Base-by-base conservation (phyloP, 768 basidiomycete species). In the Baorangia bicolor region DNA sequence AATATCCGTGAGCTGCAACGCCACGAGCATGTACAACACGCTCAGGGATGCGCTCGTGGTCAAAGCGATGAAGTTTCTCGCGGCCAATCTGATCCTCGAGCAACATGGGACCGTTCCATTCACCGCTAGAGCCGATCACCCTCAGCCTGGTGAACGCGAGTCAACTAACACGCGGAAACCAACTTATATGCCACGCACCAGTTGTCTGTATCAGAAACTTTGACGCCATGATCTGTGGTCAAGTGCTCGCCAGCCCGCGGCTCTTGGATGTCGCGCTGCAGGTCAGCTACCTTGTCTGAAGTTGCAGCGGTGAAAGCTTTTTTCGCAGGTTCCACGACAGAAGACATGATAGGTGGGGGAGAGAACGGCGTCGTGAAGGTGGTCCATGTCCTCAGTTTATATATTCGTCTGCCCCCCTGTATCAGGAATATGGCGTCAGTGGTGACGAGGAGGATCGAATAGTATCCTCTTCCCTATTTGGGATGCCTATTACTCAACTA, bases 41-140 rank as follows among this genome's bases (percentile, higher is more conserved):
- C 75, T 92, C 92, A 0, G 93, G 92, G 51, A 94, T 94, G 38
- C 91, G 87, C 69, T 94, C 92, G 64, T 92, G 91, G 66, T 93
- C 91, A 64, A 92, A 94, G 14, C 85, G 81, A 50, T 82, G 81
- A 30, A 92, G 82, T 71, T 91, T 90, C 74, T 88, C 86, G 60
- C 87, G 81, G 5, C 79, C 80, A 59, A 88, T 79, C 55, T 88
- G 85, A 65, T 90, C 88, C 64, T 91, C 90, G n/a, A 95, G 78
- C 9, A 92, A 75, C 25, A 82, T 81, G 1, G 92, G 88, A 0
- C 92, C 94, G 3, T 77, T 75, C 37, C 74, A 71, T 25, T 71
- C 60, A 31, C 77, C 81, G 57, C 77, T 70, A 20, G 74, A 68
- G 21, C 67, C 59, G 38, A 68, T 66, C 21, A 77, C 80, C 65